Base-by-base conservation (phyloP, 805 yeast species). In the Ogataea methylovora region DNA sequence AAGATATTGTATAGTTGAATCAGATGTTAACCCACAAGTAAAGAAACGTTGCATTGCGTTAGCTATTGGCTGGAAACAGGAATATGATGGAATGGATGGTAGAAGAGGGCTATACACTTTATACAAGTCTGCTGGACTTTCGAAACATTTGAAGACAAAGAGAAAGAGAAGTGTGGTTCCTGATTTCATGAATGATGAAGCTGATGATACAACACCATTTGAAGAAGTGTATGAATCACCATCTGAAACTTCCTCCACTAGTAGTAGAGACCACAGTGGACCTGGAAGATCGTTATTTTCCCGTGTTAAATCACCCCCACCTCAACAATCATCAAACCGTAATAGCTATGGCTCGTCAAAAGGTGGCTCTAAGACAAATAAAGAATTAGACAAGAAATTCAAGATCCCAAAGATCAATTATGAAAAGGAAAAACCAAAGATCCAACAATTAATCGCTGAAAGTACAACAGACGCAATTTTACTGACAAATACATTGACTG, bases 381-480 rank as follows among this genome's bases (percentile, higher is more conserved):
- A 35, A 10, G 67, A 65, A 35, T 49, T 62, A 17, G 68, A 79
- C 45, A 63, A 56, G 37, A 63, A 70, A 49, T 81, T 62, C 53
- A 61, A 68, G 40, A 80, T 82, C 30, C 90, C 92, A 3, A 72
- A 66, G 42, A 78, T 84, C 44, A 72, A 84, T 53, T 62, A 84
- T 43, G 67, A 63, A 33, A 73, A 76, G 40, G 95, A 84, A 48
- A 74, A 77, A 1, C 88, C 95, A 14, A 76, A 69, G 52, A 81
- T 90, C 40, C 65, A 76, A 37, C 58, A 68, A 19, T 59, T 79
- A 5, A 71, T 88, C 32, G 84, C 94, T 2, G 81, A 84, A 37
- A 77, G 94, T 14, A 74, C 84, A 36, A 73, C 85, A 4, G 71
- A 79, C 8, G 73, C 95, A 5, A 79, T 87, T 2, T 73, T 79